Evolutionary conservation across 805 yeast genomes (phyloP), one percentile per base, ranked within the genome.

Genomic region (Candida hungchunana): DNA sequence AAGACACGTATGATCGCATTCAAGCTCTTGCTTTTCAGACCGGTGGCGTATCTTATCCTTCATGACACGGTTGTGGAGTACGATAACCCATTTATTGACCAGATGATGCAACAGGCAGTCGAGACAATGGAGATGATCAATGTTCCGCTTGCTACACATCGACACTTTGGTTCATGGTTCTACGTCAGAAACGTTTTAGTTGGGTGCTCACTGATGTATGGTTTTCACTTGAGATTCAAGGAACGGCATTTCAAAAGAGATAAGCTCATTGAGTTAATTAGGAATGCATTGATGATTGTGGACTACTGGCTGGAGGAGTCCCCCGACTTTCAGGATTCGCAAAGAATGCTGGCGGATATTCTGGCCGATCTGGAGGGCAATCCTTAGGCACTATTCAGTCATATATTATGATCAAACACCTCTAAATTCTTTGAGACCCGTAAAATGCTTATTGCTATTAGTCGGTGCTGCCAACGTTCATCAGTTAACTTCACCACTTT

Each of bases 141-240:
- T 16, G 32, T 49, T 3, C 47, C 53, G 22, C 23, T 52, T 9
- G 51, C 57, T 1, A 39, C 46, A 1, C 57, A 52, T 27, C 39
- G 57, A 20, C 55, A 52, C 32, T 46, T 42, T 26, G 56, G 56
- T 1, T 50, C 54, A 3, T 52, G 56, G 56, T 47, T 50, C 31
- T 52, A 46, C 18, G 28, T 37, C 1, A 40, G 53, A 29, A 48
- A 46, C 17, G 36, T 41, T 13, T 41, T 45, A 9, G 22, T 42
- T 6, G 33, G 37, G 7, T 34, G 36, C 5, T 7, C 34, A 11
- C 7, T 47, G 13, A 20, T 39, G 0, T 40, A 36, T 26, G 44
- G 34, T 4, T 25, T 52, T 13, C 45, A 33, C 23, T 25, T 34
- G 16, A 47, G 43, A 20, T 42, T 43, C 8, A 21, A 24, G 12